A percentile compares a stretch with the other conserved stretches of the same genome.
These are phyloP conservation scores for Xerocomellus dryophilus DNA, from an alignment of 768 basidiomycete species.

Conservation along the genomic window DNA sequence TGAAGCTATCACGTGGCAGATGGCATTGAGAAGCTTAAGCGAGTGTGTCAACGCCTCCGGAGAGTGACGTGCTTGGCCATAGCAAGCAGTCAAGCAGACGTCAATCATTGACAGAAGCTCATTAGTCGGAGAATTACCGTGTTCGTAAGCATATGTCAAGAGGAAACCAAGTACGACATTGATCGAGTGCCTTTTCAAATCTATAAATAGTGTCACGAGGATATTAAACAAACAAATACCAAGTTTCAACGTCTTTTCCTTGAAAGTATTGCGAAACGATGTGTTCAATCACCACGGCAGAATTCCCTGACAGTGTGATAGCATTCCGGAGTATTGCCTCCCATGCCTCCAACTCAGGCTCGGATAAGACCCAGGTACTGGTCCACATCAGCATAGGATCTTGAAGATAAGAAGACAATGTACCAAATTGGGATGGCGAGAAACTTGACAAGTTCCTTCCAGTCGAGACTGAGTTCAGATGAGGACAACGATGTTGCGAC, in stretches of 20 bases:
- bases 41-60: conserved; percentile 28
- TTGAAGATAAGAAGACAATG: conserved; percentile 3
- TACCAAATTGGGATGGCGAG: conserved; percentile 51
- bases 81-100: conserved; percentile 33
- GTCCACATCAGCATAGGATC: neutral
- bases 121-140: conserved; percentile 10
- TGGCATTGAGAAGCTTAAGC: conserved; percentile 36
- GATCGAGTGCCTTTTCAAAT: conserved; percentile 21
- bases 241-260: conserved; percentile 17
- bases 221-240: conserved; percentile 13
- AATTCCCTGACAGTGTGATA: conserved; percentile 19
- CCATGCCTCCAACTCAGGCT: conserved; percentile 45
- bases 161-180: conserved; percentile 18
- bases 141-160: conserved; percentile 7
- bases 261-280: conserved; percentile 14
- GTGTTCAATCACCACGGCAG: conserved; percentile 9
- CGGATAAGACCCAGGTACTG: conserved; percentile 47
- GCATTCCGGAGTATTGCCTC: conserved; percentile 34
- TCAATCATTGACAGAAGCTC: conserved; percentile 31
- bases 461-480: conserved; percentile 26
- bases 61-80: conserved; percentile 24
- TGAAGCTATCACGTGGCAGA: conserved; percentile 35
- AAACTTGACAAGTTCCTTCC: conserved; percentile 44
- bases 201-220: conserved; percentile 7
- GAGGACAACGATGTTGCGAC: conserved; percentile 36